Conservation (phyloP, 805 yeast genomes). For the Saccharomycopsis babjevae region DNA sequence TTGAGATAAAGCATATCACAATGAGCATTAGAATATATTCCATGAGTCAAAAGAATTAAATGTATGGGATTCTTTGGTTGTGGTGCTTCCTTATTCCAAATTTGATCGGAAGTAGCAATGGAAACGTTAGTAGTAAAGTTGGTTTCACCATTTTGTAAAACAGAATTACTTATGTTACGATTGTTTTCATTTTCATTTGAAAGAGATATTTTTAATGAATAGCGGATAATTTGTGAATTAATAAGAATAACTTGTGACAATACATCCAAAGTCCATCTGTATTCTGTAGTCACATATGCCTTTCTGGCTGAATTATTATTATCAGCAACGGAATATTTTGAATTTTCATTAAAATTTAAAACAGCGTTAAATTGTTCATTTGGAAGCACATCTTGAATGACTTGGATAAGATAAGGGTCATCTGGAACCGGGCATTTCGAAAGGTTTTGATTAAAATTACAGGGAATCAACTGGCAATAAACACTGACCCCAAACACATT, state of each 20-base stretch:
- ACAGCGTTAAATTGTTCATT: conserved; percentile 56
- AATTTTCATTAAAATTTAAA: conserved; percentile 39
- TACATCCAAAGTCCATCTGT: conserved; percentile 67
- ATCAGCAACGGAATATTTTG: conserved; percentile 31
- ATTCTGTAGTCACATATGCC: neutral
- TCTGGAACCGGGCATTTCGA: conserved; percentile 30
- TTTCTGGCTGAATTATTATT: conserved; percentile 18
- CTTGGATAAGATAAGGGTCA: conserved; percentile 30
- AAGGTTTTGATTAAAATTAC: conserved; percentile 45
- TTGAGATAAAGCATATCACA: conserved; percentile 86
- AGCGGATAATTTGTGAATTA: neutral
- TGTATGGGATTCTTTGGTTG: conserved; percentile 52
- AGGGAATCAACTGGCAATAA: conserved; percentile 71
- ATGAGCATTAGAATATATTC: conserved; percentile 79
- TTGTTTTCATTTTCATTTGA: conserved; percentile 3
- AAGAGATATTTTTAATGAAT: neutral
- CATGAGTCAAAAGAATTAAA: conserved; percentile 81
- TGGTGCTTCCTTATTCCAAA: conserved; percentile 66
- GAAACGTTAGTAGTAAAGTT: conserved; percentile 22
- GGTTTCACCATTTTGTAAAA: neutral
- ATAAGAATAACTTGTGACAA: conserved; percentile 72
- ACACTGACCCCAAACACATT: conserved; percentile 78
- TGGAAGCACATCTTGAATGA: conserved; percentile 52
- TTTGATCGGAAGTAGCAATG: conserved; percentile 45
- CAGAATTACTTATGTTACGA: too few relatives aligned